These are phyloP conservation scores for Haematococcus sp. DNA, from an alignment of 139 green algal species.

Conservation along the genomic window DNA sequence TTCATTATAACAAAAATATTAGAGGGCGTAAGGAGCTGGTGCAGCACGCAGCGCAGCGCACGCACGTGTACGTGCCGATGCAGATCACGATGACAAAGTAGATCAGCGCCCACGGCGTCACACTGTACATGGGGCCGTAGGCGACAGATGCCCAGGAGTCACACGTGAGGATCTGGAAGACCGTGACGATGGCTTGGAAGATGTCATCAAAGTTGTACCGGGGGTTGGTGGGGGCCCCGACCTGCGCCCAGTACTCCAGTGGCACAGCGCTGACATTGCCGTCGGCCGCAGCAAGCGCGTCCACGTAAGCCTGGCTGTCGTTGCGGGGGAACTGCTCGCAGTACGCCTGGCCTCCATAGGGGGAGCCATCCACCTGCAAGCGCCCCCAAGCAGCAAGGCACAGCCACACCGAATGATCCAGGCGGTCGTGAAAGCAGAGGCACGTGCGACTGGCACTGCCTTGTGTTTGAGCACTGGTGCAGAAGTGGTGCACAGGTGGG, in stretches of 20 bases:
- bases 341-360: constrained; percentile 8
- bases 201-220: constrained; percentile 15
- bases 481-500: no score
- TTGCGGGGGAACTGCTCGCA: constrained; percentile 14
- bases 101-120: constrained; percentile 23
- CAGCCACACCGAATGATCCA: background rate
- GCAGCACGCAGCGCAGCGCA: no score
- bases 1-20: no score
- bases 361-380: constrained; percentile 9
- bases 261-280: background rate
- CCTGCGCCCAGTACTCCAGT: constrained; percentile 3
- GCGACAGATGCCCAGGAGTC: background rate
- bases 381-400: background rate
- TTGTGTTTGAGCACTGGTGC: no score
- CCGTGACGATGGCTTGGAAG: constrained; percentile 4
- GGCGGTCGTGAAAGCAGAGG: background rate
- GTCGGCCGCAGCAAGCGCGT: no score
- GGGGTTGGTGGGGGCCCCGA: background rate
- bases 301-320: background rate
- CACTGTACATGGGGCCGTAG: constrained; percentile 9
- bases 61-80: constrained; percentile 73
- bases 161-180: background rate
- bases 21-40: no score
- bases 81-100: constrained; percentile 59
- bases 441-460: no score